Evolutionary conservation across 202 grass and related monocot species (phyloP).

Genomic region (Panicum hallii): DNA sequence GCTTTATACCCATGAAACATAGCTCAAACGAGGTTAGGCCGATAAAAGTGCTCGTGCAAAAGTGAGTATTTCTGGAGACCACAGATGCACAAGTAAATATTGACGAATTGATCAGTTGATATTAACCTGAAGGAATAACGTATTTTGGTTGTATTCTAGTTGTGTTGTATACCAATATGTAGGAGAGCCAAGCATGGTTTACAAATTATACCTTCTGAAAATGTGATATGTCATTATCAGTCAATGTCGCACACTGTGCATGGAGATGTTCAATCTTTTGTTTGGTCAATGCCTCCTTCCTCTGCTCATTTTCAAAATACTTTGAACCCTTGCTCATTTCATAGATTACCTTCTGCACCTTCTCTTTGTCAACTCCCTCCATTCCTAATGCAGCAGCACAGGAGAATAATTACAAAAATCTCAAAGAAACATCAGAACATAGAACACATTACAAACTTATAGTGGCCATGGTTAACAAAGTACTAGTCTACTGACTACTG

Average conservation of each 20-base stretch:
- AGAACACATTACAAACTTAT: not conserved
- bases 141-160: not conserved
- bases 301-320: conserved; percentile 94
- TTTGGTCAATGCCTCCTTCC: conserved; percentile 75
- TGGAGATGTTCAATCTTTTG: conserved; percentile 81
- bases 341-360: conserved; percentile 88
- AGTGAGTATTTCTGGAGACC: not conserved
- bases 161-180: not conserved
- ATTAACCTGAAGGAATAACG: not conserved
- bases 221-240: conserved; percentile 74
- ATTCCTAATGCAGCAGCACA: conserved; percentile 67
- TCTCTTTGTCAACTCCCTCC: conserved; percentile 95
- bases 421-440: not conserved
- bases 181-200: conserved; percentile 1
- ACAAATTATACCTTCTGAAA: conserved; percentile 70
- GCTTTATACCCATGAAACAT: not conserved
- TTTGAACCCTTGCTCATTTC: conserved; percentile 96
- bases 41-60: not conserved
- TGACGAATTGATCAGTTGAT: conserved; percentile 15
- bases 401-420: conserved; percentile 26
- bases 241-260: conserved; percentile 60
- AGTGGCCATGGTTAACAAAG: not conserved
- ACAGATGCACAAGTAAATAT: not conserved
- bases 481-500: not conserved
- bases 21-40: not conserved